Evolutionary conservation across 352 stramenopile species (phyloP), one percentile per base, ranked within the genome.

Genomic region (Globisporangium apiculatum): DNA sequence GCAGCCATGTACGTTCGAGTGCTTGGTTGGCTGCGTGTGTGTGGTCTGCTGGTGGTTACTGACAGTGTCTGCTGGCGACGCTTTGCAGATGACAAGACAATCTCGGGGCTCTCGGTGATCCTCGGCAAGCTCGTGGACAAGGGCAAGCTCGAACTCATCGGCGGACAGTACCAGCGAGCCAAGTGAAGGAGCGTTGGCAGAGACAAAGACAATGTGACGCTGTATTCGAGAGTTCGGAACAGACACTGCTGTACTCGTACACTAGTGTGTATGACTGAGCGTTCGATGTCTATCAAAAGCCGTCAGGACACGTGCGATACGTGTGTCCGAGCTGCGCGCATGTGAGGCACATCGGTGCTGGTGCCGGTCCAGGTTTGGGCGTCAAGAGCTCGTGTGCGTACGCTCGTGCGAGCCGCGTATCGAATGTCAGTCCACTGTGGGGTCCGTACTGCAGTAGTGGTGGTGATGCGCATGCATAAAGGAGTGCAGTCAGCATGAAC

Each of bases 31-130:
- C 24, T 31, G 24, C 31, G 9, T 59, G 42, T 49, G 31, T 36
- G 35, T 57, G 2, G 37, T 18, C 24, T 31, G 24, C 24, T 31
- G 24, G 2, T 31, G 24, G 24, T 31, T 31, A 31, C 24, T 31
- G 24, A 31, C 24, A 31, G 12, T 1, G 11, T n/a, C 43, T 36
- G 15, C 37, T 52, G 57, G n/a, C 7, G 36, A 14, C n/a, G 11
- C n/a, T 58, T 55, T 12, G 9, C 62, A 94, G 84, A 92, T 48
- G 79, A 86, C 52, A 92, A 92, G 57, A 87, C 84, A 9, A 91
- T 91, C 57, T 89, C 82, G 1, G 83, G 78, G 5, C 75, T 94
- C 18, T 83, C 76, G 0, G 72, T 78, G 9, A 70, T 92, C 50
- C 67, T 94, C 42, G 55, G 66, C 36, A 87, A 88, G 52, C 64